Evolutionary conservation across 106 monocot genomes (phyloP).

Genomic region (Dendrobium nobile): DNA sequence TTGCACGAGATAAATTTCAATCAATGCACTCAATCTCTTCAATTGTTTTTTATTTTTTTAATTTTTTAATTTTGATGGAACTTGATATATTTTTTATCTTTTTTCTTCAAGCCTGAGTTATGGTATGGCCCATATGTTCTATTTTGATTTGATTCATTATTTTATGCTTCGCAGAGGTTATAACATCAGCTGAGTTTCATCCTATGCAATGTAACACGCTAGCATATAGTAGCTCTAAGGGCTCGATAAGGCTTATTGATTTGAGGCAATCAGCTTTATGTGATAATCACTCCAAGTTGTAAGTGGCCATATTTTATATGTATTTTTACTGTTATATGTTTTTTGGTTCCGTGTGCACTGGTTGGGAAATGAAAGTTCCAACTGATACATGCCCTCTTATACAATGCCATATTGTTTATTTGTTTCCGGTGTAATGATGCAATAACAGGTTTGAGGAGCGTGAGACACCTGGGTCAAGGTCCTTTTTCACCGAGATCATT

Average conservation of each 20-base stretch:
- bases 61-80: neutral
- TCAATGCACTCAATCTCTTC: too few species aligned
- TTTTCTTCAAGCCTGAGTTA: neutral
- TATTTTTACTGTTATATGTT: neutral
- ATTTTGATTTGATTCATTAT: neutral
- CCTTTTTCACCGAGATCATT: slow-evolving; percentile 97
- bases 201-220: slow-evolving; percentile 86
- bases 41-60: too few species aligned
- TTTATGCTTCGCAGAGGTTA: slow-evolving; percentile 64
- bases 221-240: slow-evolving; percentile 99
- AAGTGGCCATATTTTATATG: slow-evolving; percentile 21
- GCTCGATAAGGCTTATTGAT: slow-evolving; percentile 91
- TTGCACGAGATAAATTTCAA: neutral
- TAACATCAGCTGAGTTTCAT: slow-evolving; percentile 99
- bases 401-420: neutral
- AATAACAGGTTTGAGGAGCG: slow-evolving; percentile 79
- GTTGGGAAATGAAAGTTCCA: neutral
- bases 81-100: neutral
- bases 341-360: neutral
- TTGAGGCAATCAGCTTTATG: slow-evolving; percentile 95
- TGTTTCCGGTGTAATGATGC: neutral
- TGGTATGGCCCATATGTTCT: neutral
- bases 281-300: slow-evolving; percentile 78
- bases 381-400: neutral
- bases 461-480: slow-evolving; percentile 80